Percentiles rank a stretch among this genome's conserved stretches.
These are phyloP conservation scores for Arbutus unedo DNA, from an alignment of 148 eudicot species.

Conservation along the genomic window DNA sequence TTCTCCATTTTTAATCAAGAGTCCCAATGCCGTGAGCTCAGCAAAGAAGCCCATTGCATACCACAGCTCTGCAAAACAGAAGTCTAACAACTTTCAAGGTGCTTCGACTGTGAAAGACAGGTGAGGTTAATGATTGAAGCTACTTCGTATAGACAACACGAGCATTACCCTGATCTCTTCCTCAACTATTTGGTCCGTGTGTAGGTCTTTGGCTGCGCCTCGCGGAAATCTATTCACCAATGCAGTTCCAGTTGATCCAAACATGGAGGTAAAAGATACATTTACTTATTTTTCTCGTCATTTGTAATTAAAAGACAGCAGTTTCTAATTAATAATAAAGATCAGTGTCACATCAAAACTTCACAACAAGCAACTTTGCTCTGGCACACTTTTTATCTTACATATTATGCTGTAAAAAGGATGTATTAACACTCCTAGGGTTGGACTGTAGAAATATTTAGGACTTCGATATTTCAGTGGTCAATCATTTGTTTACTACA, in stretches of 20 bases:
- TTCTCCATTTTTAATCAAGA: constrained; percentile 42
- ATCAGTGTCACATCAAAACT: background rate
- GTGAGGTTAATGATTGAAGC: constrained; percentile 21
- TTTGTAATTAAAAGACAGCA: background rate
- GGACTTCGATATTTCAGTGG: no score
- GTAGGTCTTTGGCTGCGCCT: constrained; percentile 33
- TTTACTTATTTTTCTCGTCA: background rate
- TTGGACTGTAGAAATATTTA: no score
- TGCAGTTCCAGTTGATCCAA: constrained; percentile 30
- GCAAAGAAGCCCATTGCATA: constrained; percentile 33
- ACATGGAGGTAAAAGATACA: constrained; percentile 26
- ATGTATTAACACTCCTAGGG: background rate
- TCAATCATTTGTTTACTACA: background rate
- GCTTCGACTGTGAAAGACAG: constrained; percentile 33
- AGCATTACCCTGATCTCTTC: background rate
- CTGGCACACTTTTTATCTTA: background rate
- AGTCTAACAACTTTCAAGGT: constrained; percentile 27
- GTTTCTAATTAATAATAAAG: background rate
- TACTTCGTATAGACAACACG: background rate
- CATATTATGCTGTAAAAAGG: background rate
- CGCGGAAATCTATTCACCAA: constrained; percentile 43
- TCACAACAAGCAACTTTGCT: background rate
- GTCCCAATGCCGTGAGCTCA: constrained; percentile 50
- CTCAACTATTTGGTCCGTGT: background rate
- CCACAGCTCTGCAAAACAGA: constrained; percentile 37